Evolutionary conservation across 306 rosid species (phyloP), one percentile per base, ranked within the genome.

Genomic region (Trichosanthes cucumerina): DNA sequence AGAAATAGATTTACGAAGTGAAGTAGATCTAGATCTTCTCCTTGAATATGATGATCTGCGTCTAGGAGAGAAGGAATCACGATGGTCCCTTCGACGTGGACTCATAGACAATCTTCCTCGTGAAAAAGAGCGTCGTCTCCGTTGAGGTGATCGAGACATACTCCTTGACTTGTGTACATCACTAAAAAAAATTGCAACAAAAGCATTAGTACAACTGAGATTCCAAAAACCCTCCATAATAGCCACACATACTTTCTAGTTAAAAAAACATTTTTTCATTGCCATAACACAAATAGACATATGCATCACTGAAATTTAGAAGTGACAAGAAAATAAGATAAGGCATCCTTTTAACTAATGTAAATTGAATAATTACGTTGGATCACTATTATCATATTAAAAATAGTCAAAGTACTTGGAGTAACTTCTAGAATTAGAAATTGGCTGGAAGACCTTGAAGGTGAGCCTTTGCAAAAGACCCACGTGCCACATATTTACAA

Each of bases 131-230:
- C 81, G 86, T 12, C 89, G 88, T 8, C 79, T 80, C 36, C 82
- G 88, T 77, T 72, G 81, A 12, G 91, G 92, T 53, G 97, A 91
- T 78, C 86, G 79, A 23, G 97, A 92, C 75, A 85, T 34, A 62
- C 97, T 92, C 74, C 85, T 88, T 57, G 96, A 85, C 79, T 78
- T 82, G 41, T 74, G 83, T 47, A 89, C 82, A 65, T 81, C 87
- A 82, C 91, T 82, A 66, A 80, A 80, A 38, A 63, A 72, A 79
- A 23, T 23, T 57, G 11, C 60, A 31, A 56, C 24, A 59, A 24
- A 41, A 77, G 43, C 69, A 74, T 75, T 24, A 74, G 66, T 39
- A 50, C 75, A 14, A 77, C 24, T n/a, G 24, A 23, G 49, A 19
- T 53, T 68, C 5, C 39, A 16, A 33, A 49, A 24, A 76, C 13